Evolutionary conservation across 164 flowering plant genomes (phyloP).

Genomic region (Brasenia schreberi): DNA sequence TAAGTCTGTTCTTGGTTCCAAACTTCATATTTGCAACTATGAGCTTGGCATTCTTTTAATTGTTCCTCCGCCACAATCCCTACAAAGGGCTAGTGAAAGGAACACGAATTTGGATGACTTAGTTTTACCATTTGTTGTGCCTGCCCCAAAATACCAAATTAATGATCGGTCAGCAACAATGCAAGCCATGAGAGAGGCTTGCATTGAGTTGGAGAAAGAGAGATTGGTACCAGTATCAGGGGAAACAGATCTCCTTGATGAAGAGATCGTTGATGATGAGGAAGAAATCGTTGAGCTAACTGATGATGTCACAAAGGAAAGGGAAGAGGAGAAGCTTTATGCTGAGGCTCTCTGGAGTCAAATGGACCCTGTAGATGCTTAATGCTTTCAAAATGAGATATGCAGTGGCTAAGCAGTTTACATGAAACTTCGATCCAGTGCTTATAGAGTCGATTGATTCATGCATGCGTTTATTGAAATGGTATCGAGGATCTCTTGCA

Average conservation of each 20-base stretch:
- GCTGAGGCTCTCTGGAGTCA: slow-evolving; percentile 72
- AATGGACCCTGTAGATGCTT: slow-evolving; percentile 41
- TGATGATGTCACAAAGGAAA: slow-evolving; percentile 26
- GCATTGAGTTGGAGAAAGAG: slow-evolving; percentile 19
- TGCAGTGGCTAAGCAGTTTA: no score
- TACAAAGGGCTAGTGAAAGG: slow-evolving; percentile 3
- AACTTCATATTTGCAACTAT: slow-evolving; percentile 70
- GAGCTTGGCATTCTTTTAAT: slow-evolving; percentile 75
- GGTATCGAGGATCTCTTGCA: no score
- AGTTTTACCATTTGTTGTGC: slow-evolving; percentile 60
- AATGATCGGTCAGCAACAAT: slow-evolving; percentile 63
- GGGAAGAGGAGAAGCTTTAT: slow-evolving; percentile 62
- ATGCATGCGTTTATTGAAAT: no score
- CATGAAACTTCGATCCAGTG: no score
- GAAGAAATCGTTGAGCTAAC: slow-evolving; percentile 23
- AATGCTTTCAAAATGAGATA: slow-evolving; percentile 5
- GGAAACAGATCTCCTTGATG: slow-evolving; percentile 23
- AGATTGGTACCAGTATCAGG: slow-evolving; percentile 7
- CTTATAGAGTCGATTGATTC: no score
- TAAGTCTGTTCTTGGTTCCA: slow-evolving; percentile 14
- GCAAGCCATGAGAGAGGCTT: slow-evolving; percentile 60
- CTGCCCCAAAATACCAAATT: slow-evolving; percentile 58
- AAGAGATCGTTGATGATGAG: slow-evolving; percentile 38
- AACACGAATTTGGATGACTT: slow-evolving; percentile 42
- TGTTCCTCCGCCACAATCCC: slow-evolving; percentile 34